phyloP scores from a whole-genome alignment of 768 basidiomycete species.

The Mycena haematopus region DNA sequence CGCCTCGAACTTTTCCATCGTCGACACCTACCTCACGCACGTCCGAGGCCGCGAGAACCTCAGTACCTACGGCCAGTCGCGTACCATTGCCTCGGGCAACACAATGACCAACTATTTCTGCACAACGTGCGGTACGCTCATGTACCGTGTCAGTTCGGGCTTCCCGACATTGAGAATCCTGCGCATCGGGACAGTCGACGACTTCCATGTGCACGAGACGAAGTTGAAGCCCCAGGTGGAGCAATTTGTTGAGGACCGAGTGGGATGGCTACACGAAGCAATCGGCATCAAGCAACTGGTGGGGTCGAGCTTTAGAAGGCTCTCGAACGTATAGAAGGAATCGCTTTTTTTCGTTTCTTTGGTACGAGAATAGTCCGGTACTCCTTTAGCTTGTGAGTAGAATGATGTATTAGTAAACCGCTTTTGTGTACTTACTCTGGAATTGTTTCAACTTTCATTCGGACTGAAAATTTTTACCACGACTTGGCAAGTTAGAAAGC shows the following conservation, averaged over 20 bases:
- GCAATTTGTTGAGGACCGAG: conserved; percentile 3
- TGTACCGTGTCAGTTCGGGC: conserved; percentile 13
- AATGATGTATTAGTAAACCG: no score
- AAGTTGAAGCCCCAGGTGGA: conserved; percentile 22
- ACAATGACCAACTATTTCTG: conserved; percentile 19
- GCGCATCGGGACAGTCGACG: conserved; percentile 18
- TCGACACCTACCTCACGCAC: conserved; percentile 17
- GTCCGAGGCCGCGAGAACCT: conserved; percentile 19
- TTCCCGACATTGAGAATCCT: conserved; percentile 1
- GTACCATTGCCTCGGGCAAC: conserved; percentile 1
- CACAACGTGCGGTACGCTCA: conserved; percentile 17
- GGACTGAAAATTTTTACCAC: no score
- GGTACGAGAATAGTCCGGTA: no score
- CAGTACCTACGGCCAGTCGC: conserved; percentile 3
- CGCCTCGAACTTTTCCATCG: conserved; percentile 19
- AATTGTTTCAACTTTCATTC: no score
- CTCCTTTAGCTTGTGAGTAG: no score
- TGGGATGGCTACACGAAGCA: not conserved
- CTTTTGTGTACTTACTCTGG: no score
- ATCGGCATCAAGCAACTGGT: no score
- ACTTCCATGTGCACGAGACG: conserved; percentile 3
- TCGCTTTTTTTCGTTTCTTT: no score
- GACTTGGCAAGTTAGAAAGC: no score
- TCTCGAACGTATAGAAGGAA: no score
- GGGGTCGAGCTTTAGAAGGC: no score